Conservation (phyloP, 164 flowering plant genomes). For the Aristolochia californica region DNA sequence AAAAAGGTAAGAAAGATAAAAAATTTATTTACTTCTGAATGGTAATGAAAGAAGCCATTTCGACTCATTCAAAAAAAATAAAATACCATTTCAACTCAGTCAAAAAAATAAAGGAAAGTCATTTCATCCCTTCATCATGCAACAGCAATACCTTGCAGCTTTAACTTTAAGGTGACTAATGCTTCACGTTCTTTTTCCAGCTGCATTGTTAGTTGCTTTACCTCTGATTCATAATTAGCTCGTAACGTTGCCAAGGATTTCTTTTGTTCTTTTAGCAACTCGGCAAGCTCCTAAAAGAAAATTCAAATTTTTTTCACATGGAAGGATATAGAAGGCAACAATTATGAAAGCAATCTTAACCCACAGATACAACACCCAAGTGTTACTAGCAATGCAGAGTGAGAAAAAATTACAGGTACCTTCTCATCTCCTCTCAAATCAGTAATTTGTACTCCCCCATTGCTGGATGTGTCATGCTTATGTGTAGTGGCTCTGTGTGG, state of each 20-base stretch:
- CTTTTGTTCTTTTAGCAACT: constrained; percentile 53
- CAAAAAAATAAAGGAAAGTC: neutral
- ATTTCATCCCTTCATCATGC: constrained; percentile 1
- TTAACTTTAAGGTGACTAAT: constrained; percentile 22
- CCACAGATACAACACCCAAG: constrained; percentile 16
- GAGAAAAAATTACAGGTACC: constrained; percentile 24
- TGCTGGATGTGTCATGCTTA: constrained; percentile 38
- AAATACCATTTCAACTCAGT: too few relatives aligned
- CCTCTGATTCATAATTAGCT: constrained; percentile 43
- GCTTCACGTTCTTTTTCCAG: constrained; percentile 50
- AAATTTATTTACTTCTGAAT: neutral
- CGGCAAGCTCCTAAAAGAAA: constrained; percentile 72
- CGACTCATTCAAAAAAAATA: too few relatives aligned
- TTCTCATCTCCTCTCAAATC: constrained; percentile 21
- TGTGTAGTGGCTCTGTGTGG: constrained; percentile 23
- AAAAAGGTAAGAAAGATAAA: neutral
- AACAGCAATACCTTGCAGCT: constrained; percentile 44
- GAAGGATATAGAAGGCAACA: too few relatives aligned
- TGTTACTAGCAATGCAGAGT: constrained; percentile 12
- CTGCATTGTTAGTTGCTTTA: constrained; percentile 40
- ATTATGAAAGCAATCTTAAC: too few relatives aligned
- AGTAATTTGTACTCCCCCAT: constrained; percentile 30
- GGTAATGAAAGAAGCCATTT: neutral
- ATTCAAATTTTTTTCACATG: constrained; percentile 18
- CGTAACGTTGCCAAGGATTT: constrained; percentile 37